phyloP scores from a whole-genome alignment of 75 land plant genomes.

The Cunninghamia lanceolata region DNA sequence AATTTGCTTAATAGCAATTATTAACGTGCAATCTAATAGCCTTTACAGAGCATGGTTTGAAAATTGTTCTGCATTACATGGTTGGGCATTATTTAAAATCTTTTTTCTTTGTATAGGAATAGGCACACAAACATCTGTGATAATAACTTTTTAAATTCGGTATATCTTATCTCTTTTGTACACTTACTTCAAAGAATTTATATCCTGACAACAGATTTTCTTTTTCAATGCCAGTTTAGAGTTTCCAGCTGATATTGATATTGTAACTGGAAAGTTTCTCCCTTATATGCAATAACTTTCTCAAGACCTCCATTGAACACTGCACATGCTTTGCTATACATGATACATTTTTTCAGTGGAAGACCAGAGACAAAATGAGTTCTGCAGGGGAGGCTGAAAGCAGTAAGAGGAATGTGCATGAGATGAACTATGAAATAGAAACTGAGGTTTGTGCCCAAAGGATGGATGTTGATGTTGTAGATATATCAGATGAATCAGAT shows the following conservation, averaged over 20 bases:
- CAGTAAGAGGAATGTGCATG: neutral
- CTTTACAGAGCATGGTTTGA: neutral
- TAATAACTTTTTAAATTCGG: neutral
- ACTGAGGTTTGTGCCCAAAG: neutral
- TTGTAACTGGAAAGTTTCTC: neutral
- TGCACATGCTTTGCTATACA: neutral
- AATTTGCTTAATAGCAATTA: neutral
- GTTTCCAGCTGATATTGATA: neutral
- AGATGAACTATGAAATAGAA: neutral
- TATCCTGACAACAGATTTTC: neutral
- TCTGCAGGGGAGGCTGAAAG: neutral
- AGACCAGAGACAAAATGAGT: neutral
- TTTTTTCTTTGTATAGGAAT: neutral
- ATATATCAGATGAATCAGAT: neutral
- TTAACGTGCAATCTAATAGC: neutral
- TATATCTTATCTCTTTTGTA: neutral
- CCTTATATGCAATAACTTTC: neutral
- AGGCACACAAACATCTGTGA: neutral
- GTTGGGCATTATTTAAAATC: neutral
- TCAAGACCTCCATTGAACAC: neutral
- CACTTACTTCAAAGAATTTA: neutral
- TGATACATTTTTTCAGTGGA: neutral
- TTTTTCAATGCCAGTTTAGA: neutral
- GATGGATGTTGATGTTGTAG: constrained; percentile 3
- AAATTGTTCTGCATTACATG: neutral